phyloP scores from a whole-genome alignment of 257 asterid species.

The Avicennia marina region DNA sequence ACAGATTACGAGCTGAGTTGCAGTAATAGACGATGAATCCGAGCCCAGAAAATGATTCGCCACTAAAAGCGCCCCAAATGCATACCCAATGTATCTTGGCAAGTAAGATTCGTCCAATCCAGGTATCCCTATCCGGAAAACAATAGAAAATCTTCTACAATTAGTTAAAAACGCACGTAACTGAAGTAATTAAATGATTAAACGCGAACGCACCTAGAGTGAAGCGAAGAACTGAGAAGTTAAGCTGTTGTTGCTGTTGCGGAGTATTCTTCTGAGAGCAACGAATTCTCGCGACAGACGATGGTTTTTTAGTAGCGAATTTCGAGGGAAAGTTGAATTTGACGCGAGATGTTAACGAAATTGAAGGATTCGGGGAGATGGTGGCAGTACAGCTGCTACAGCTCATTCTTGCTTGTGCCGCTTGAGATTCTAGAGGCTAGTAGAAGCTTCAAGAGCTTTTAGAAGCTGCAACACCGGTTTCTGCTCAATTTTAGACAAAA shows the following conservation, averaged over 20 bases:
- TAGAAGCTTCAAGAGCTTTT: no score
- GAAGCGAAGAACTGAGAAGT: slow-evolving; percentile 93
- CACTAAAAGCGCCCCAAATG: slow-evolving; percentile 69
- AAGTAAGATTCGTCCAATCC: slow-evolving; percentile 92
- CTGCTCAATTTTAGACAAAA: no score
- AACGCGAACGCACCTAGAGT: slow-evolving; percentile 51
- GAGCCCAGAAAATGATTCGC: slow-evolving; percentile 76
- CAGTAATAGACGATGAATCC: slow-evolving; percentile 51
- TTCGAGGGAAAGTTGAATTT: slow-evolving; percentile 20
- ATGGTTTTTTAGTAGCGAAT: slow-evolving; percentile 14
- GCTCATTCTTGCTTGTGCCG: no score
- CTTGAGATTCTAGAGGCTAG: no score
- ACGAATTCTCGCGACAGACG: slow-evolving; percentile 15
- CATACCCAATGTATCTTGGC: slow-evolving; percentile 91
- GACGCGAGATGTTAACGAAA: slow-evolving; percentile 22
- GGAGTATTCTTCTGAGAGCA: slow-evolving; percentile 31
- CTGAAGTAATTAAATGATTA: neutral
- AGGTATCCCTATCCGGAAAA: slow-evolving; percentile 57
- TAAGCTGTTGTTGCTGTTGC: slow-evolving; percentile 45
- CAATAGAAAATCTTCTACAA: neutral
- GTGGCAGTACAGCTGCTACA: no score
- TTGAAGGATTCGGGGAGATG: slow-evolving; percentile 20
- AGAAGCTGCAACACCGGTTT: no score
- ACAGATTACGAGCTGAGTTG: slow-evolving; percentile 65
- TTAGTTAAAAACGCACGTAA: neutral